These are phyloP conservation scores for Hanseniaspora opuntiae DNA, from an alignment of 805 yeast genomes.

Conservation along the genomic window DNA sequence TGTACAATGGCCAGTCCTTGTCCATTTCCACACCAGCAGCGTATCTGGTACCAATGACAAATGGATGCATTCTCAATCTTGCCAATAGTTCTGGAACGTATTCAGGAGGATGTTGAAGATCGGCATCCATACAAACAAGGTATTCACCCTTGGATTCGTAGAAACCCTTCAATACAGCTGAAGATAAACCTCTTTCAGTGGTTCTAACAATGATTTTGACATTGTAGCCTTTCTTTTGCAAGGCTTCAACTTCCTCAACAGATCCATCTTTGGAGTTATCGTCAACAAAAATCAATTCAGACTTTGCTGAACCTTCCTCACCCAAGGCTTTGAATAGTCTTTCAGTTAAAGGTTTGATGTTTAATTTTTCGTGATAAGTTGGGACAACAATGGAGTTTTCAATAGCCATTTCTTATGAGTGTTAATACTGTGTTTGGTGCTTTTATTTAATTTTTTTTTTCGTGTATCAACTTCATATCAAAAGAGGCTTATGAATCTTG, in stretches of 20 bases:
- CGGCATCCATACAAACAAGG: conserved; percentile 41
- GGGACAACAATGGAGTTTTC: conserved; percentile 35
- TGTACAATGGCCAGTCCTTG: conserved; percentile 40
- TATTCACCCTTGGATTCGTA: conserved; percentile 35
- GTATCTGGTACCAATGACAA: conserved; percentile 38
- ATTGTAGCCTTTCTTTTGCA: conserved; percentile 34
- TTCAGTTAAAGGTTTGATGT: conserved; percentile 37
- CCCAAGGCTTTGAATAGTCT: conserved; percentile 38
- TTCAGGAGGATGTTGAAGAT: conserved; percentile 42
- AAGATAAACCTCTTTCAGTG: conserved; percentile 36
- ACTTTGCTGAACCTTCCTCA: conserved; percentile 28
- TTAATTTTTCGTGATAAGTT: conserved; percentile 37
- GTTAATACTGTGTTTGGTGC: background rate
- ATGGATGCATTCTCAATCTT: conserved; percentile 30
- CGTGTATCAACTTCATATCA: no score
- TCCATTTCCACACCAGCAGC: conserved; percentile 45
- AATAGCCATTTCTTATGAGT: conserved; percentile 17
- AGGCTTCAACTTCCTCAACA: conserved; percentile 36
- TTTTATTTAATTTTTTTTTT: background rate
- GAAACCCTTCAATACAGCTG: conserved; percentile 39
- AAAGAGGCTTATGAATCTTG: background rate
- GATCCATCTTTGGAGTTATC: conserved; percentile 41
- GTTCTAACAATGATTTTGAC: conserved; percentile 39
- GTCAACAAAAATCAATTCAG: conserved; percentile 39
- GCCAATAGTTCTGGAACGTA: conserved; percentile 34